Percentiles rank a stretch among this genome's conserved stretches.
Conservation (phyloP, 768 basidiomycete genomes). For the Pisolithus marmoratus region DNA sequence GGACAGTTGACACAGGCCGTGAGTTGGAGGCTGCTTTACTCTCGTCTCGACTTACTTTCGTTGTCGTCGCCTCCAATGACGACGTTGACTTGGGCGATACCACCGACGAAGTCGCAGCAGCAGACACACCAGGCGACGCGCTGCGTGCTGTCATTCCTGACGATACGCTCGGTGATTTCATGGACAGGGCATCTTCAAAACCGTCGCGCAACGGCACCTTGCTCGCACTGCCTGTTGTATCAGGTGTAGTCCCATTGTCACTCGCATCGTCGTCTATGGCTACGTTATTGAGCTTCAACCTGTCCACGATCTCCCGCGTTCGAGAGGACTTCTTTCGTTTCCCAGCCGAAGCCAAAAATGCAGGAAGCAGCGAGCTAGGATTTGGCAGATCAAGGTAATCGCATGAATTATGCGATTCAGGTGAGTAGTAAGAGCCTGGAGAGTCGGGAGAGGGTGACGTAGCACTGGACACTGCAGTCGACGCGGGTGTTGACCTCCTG, state of each 20-base stretch:
- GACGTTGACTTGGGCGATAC: neutral
- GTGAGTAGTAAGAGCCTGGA: neutral
- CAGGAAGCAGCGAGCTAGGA: constrained; percentile 16
- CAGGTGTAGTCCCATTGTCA: neutral
- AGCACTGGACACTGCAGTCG: neutral
- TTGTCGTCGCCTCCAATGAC: neutral
- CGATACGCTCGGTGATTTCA: neutral
- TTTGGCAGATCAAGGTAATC: neutral
- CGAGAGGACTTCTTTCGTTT: constrained; percentile 19
- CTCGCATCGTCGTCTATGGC: neutral
- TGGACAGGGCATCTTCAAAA: neutral
- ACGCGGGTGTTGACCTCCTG: neutral
- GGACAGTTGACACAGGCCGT: neutral
- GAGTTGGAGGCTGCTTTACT: neutral
- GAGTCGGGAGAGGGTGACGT: neutral
- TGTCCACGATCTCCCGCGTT: constrained; percentile 26
- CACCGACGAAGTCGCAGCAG: neutral
- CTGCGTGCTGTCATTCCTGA: neutral
- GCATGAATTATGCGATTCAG: neutral
- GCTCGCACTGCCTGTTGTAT: neutral
- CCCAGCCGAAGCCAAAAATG: constrained; percentile 16
- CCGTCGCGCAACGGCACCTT: neutral
- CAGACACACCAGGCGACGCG: neutral
- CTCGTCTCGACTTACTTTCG: neutral
- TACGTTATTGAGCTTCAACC: constrained; percentile 5